Conservation (phyloP, 352 stramenopile genomes). For the Globisporangium cylindrosporum region DNA sequence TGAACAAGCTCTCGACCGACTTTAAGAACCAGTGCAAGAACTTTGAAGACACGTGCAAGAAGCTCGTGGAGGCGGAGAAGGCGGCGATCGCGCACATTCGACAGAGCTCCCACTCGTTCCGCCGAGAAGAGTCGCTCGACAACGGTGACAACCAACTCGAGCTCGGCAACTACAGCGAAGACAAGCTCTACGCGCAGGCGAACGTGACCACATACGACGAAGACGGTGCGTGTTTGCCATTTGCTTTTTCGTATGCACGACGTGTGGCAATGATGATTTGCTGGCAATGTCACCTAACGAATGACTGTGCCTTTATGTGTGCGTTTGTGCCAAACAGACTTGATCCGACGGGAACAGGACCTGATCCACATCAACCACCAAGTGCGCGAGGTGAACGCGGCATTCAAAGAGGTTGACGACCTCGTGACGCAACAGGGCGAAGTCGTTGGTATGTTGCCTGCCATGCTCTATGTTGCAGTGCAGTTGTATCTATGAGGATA, state of each 20-base stretch:
- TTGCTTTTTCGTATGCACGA: not conserved
- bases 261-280: not conserved
- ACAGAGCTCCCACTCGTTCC: constrained; percentile 46
- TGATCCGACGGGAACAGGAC: constrained; percentile 60
- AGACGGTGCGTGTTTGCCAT: constrained; percentile 33
- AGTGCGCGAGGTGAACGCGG: constrained; percentile 61
- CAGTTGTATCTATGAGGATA: not conserved
- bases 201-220: constrained; percentile 64
- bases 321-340: constrained; percentile 25
- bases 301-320: constrained; percentile 16
- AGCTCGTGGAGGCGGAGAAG: constrained; percentile 42
- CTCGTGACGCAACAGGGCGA: constrained; percentile 64
- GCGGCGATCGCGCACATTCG: constrained; percentile 49
- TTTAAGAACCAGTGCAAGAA: constrained; percentile 64
- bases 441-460: constrained; percentile 43
- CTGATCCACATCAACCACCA: constrained; percentile 76
- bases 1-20: constrained; percentile 53
- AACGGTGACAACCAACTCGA: constrained; percentile 29
- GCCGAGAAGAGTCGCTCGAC: constrained; percentile 30
- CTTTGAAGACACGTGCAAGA: constrained; percentile 55
- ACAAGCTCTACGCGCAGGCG: constrained; percentile 64
- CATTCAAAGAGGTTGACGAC: constrained; percentile 61
- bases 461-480: not conserved
- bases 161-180: constrained; percentile 60
- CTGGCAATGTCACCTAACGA: not conserved